Evolutionary conservation across 2,329 filamentous ascomycete genomes (phyloP).

Genomic region (Stachybotrys echinatus): DNA sequence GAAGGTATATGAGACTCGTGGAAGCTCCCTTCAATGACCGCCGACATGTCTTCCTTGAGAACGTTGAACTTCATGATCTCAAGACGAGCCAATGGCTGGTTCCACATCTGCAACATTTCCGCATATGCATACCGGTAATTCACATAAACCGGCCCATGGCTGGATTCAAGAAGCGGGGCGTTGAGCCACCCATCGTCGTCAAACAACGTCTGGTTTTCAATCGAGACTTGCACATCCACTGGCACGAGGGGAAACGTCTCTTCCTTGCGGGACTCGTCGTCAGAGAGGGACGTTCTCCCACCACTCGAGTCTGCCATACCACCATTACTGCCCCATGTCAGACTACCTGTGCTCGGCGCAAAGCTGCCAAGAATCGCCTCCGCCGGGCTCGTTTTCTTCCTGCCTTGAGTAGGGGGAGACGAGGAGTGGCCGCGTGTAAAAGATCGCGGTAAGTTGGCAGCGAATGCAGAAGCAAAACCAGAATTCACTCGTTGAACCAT

Average conservation of each 20-base stretch:
- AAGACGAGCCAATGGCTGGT: conserved; percentile 54
- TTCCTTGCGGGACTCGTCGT: conserved; percentile 45
- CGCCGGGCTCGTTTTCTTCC: conserved; percentile 56
- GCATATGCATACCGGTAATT: conserved; percentile 61
- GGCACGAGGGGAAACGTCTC: conserved; percentile 43
- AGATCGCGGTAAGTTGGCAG: conserved; percentile 48
- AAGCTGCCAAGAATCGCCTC: conserved; percentile 54
- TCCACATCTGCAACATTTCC: conserved; percentile 65
- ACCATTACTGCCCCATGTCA: conserved; percentile 43
- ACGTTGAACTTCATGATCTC: conserved; percentile 68
- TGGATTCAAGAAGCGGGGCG: conserved; percentile 51
- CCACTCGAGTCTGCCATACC: conserved; percentile 35
- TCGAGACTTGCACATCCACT: conserved; percentile 44
- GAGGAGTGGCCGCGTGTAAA: conserved; percentile 32
- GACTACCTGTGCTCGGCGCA: conserved; percentile 39
- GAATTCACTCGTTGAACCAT: conserved; percentile 49
- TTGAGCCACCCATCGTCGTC: conserved; percentile 64
- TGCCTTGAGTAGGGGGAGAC: conserved; percentile 36
- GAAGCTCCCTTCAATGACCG: conserved; percentile 22
- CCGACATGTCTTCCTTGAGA: conserved; percentile 41
- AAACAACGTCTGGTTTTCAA: conserved; percentile 60
- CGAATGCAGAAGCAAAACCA: conserved; percentile 49
- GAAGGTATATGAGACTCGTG: conserved; percentile 30
- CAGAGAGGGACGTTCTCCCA: conserved; percentile 46
- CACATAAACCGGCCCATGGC: conserved; percentile 43